These are phyloP conservation scores for Globisporangium parvum DNA, from an alignment of 352 stramenopile species.

Conservation along the genomic window DNA sequence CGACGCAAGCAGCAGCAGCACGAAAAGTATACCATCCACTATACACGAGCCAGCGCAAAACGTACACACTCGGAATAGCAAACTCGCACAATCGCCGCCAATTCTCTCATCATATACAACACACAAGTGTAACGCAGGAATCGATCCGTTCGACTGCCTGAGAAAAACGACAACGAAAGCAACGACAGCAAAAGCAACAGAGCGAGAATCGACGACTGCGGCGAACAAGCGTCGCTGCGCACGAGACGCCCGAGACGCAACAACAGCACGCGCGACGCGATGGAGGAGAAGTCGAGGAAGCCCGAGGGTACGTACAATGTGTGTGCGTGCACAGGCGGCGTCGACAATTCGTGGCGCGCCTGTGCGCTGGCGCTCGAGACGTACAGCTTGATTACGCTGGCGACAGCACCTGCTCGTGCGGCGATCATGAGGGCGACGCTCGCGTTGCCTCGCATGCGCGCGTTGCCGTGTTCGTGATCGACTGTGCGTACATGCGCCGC, in stretches of 20 bases:
- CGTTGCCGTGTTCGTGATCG: no score
- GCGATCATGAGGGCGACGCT: neutral
- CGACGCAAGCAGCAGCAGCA: neutral
- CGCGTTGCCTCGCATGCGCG: neutral
- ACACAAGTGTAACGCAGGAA: no score
- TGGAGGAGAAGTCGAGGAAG: slow-evolving; percentile 86
- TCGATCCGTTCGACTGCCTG: neutral
- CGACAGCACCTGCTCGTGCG: no score
- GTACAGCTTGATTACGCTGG: no score
- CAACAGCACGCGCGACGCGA: slow-evolving; percentile 23
- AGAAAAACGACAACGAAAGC: slow-evolving; percentile 7
- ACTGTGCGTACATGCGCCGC: neutral
- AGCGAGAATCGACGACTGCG: slow-evolving; percentile 6
- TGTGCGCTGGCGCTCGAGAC: no score
- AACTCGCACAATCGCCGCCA: no score
- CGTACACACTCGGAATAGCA: no score
- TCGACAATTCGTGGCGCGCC: no score
- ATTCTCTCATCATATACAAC: no score
- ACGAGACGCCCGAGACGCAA: slow-evolving; percentile 11
- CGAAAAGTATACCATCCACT: neutral
- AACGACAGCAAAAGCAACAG: neutral
- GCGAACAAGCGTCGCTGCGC: slow-evolving; percentile 3
- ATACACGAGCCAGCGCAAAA: slow-evolving; percentile 8
- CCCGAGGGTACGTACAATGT: slow-evolving; percentile 48
- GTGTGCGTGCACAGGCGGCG: neutral